Conservation (phyloP, 176 grass and related monocot genomes). For the Rhynchospora pubera region DNA sequence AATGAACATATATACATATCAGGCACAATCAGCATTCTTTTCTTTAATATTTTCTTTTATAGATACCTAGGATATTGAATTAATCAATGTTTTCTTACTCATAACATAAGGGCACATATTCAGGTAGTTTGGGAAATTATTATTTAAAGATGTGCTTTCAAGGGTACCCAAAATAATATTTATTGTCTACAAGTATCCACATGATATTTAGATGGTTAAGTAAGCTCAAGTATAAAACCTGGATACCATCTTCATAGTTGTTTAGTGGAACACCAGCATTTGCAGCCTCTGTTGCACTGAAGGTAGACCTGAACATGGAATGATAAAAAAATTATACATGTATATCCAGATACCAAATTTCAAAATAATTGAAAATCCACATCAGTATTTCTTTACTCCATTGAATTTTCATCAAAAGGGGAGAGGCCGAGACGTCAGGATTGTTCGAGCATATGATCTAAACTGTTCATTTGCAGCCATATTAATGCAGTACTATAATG, state of each 20-base stretch:
- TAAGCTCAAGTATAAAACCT: constrained; percentile 29
- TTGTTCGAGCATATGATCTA: background rate
- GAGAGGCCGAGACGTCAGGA: background rate
- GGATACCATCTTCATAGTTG: constrained; percentile 38
- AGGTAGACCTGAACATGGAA: constrained; percentile 50
- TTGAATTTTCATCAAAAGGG: background rate
- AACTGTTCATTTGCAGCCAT: background rate
- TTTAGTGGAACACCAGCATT: constrained; percentile 48
- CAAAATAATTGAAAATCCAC: background rate
- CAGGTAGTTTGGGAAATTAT: background rate
- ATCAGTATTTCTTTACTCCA: background rate
- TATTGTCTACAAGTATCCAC: background rate
- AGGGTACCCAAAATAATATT: background rate
- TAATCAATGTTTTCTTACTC: background rate
- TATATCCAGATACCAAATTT: background rate
- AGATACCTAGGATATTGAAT: background rate
- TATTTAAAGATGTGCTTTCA: constrained; percentile 1
- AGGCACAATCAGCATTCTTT: background rate
- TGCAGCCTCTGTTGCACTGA: constrained; percentile 69
- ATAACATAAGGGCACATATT: background rate
- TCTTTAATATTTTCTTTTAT: background rate
- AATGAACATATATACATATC: background rate
- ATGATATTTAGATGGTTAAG: background rate
- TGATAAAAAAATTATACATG: background rate
- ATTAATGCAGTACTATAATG: background rate